Evolutionary conservation across 2,329 filamentous ascomycete genomes (phyloP).

Genomic region (Aureobasidium sp.): DNA sequence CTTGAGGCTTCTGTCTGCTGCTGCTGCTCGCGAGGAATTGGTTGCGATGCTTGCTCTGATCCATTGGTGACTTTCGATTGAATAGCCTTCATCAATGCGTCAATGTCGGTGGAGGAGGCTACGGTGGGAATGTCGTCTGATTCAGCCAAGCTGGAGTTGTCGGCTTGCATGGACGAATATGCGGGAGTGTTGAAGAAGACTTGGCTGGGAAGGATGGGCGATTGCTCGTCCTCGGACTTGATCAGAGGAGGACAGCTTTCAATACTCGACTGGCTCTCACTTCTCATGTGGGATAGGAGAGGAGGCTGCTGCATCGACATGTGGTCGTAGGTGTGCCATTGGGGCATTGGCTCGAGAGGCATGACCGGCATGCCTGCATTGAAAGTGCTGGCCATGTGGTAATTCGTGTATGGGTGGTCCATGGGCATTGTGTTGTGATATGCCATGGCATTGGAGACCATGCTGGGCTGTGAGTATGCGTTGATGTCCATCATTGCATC

Average conservation of each 20-base stretch:
- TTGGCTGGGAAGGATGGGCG: constrained; percentile 34
- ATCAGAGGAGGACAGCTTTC: constrained; percentile 30
- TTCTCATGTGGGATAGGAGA: constrained; percentile 20
- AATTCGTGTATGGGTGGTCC: constrained; percentile 9
- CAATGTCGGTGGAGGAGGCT: constrained; percentile 13
- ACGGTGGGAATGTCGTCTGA: constrained; percentile 3
- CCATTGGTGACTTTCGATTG: constrained; percentile 54
- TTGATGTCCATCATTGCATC: constrained; percentile 10
- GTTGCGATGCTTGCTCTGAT: constrained; percentile 12
- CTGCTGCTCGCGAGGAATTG: not conserved
- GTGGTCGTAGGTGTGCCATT: constrained; percentile 10
- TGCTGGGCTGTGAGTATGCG: not conserved
- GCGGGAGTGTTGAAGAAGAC: constrained; percentile 30
- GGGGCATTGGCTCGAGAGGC: not conserved
- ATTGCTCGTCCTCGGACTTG: constrained; percentile 35
- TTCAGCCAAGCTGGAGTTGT: constrained; percentile 1
- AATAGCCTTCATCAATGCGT: constrained; percentile 72
- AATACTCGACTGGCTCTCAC: constrained; percentile 21
- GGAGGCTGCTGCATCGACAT: not conserved
- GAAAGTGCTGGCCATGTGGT: constrained; percentile 2
- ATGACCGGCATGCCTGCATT: constrained; percentile 10
- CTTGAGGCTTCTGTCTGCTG: not conserved
- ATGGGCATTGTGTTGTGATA: constrained; percentile 5
- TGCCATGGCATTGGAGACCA: constrained; percentile 7
- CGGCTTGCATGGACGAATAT: constrained; percentile 18